Evolutionary conservation across 345 rosid species (phyloP).

Genomic region (Ailanthus altissimus): DNA sequence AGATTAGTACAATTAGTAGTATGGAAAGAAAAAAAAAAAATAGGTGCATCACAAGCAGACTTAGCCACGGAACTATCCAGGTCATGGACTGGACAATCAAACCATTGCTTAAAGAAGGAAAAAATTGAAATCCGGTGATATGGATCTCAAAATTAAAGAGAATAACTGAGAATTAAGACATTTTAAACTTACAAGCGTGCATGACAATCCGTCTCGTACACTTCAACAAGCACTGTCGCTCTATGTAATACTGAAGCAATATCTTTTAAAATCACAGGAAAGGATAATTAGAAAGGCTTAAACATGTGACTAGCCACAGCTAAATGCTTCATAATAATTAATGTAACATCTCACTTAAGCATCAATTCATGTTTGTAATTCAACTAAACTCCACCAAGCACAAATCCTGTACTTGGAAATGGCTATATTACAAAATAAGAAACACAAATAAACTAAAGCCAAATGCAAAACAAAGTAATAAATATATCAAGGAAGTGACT

Average conservation of each 20-base stretch:
- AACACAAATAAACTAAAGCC: neutral
- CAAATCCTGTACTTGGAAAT: neutral
- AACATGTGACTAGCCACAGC: neutral
- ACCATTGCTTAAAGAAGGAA: neutral
- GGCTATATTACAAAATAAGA: conserved; percentile 8
- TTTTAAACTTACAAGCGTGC: conserved; percentile 66
- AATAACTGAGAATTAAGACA: neutral
- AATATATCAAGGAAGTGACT: conserved; percentile 28
- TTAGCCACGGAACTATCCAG: neutral
- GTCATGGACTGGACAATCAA: neutral
- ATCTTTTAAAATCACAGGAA: conserved; percentile 48
- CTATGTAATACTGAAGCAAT: conserved; percentile 75
- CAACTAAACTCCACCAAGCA: conserved; percentile 7
- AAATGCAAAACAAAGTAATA: conserved; percentile 10
- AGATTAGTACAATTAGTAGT: conserved; percentile 12
- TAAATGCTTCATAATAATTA: neutral
- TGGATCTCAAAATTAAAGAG: neutral
- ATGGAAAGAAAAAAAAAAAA: neutral
- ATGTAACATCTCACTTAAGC: neutral
- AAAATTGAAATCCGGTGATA: neutral
- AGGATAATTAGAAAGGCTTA: conserved; percentile 15
- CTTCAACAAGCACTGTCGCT: conserved; percentile 94
- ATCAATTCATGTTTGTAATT: neutral
- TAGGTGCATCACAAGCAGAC: neutral
- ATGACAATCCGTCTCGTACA: conserved; percentile 71